Evolutionary conservation across 1,284 basidiomycete species (phyloP).

Genomic region (Boletus smithii): DNA sequence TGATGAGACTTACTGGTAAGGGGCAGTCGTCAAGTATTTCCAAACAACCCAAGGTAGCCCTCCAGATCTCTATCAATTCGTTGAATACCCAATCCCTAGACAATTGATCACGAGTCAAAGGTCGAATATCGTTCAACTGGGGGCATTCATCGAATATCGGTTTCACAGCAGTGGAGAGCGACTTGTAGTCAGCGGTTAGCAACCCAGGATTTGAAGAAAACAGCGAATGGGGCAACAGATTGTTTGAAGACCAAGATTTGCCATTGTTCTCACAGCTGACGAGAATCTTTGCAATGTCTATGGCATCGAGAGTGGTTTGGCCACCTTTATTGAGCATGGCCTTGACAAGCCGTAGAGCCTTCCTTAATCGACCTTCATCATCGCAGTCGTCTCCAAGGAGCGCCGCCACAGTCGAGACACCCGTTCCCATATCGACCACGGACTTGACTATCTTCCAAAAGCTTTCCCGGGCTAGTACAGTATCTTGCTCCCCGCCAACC

Average conservation of each 20-base stretch:
- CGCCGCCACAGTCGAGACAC: slow-evolving; percentile 52
- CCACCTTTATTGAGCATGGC: slow-evolving; percentile 54
- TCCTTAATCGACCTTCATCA: slow-evolving; percentile 42
- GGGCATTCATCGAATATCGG: slow-evolving; percentile 52
- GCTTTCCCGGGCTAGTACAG: slow-evolving; percentile 35
- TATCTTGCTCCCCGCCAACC: slow-evolving; percentile 28
- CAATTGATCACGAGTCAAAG: slow-evolving; percentile 55
- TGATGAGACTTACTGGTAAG: slow-evolving; percentile 41
- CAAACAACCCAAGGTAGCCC: slow-evolving; percentile 42
- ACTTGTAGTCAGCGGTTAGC: slow-evolving; percentile 53
- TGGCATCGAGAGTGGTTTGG: slow-evolving; percentile 47
- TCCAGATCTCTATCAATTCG: slow-evolving; percentile 56
- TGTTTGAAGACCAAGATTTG: slow-evolving; percentile 44
- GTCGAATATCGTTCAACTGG: slow-evolving; percentile 48
- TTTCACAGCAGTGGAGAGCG: slow-evolving; percentile 44
- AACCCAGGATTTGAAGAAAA: slow-evolving; percentile 60
- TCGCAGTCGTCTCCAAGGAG: slow-evolving; percentile 42
- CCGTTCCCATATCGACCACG: slow-evolving; percentile 60
- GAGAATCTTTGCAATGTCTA: slow-evolving; percentile 50
- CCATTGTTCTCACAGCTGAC: slow-evolving; percentile 37
- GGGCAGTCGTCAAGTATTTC: slow-evolving; percentile 38
- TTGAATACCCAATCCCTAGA: slow-evolving; percentile 51
- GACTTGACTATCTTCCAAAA: slow-evolving; percentile 51
- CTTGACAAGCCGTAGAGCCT: slow-evolving; percentile 47
- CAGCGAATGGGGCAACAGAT: slow-evolving; percentile 51